Percentiles rank a stretch among this genome's conserved stretches.
Evolutionary conservation across 1,284 basidiomycete species (phyloP).

Genomic region (Sporisorium graminicola): DNA sequence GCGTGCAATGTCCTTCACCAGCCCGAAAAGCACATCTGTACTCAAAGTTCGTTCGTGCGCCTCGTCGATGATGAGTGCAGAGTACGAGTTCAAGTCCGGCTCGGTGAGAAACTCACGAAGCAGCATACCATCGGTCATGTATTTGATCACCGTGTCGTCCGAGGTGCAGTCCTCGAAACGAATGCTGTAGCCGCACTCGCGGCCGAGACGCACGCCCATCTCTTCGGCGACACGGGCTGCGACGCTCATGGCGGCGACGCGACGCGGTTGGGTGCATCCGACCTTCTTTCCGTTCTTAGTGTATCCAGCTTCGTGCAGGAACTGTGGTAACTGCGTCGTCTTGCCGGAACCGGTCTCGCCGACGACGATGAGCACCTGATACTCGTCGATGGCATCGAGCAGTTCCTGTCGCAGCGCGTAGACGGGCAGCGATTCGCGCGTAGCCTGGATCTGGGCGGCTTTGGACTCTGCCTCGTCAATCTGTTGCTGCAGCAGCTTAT

Average conservation of each 20-base stretch:
- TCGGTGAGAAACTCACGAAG: constrained; percentile 68
- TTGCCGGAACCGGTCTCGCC: constrained; percentile 86
- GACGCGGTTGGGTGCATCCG: constrained; percentile 97
- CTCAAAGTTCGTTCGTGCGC: constrained; percentile 68
- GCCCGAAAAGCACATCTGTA: constrained; percentile 68
- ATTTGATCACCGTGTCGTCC: constrained; percentile 75
- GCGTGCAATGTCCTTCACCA: constrained; percentile 68
- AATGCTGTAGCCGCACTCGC: constrained; percentile 95
- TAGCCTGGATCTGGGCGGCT: constrained; percentile 68
- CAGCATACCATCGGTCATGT: constrained; percentile 70
- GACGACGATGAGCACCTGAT: constrained; percentile 76
- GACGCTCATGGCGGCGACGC: constrained; percentile 99
- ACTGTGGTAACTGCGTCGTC: constrained; percentile 97
- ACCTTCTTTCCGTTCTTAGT: constrained; percentile 86
- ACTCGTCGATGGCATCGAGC: constrained; percentile 85
- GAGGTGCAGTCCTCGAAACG: constrained; percentile 99
- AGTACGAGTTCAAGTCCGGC: constrained; percentile 64
- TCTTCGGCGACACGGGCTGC: constrained; percentile 98
- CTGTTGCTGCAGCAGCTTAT: constrained; percentile 85
- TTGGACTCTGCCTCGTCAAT: constrained; percentile 87
- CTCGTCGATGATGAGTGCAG: constrained; percentile 68
- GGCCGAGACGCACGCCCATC: constrained; percentile 94
- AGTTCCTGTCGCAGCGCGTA: constrained; percentile 66
- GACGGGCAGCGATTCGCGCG: constrained; percentile 65
- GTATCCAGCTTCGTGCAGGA: constrained; percentile 96